Evolutionary conservation across 345 rosid species (phyloP).

Genomic region (Angophora floribunda): DNA sequence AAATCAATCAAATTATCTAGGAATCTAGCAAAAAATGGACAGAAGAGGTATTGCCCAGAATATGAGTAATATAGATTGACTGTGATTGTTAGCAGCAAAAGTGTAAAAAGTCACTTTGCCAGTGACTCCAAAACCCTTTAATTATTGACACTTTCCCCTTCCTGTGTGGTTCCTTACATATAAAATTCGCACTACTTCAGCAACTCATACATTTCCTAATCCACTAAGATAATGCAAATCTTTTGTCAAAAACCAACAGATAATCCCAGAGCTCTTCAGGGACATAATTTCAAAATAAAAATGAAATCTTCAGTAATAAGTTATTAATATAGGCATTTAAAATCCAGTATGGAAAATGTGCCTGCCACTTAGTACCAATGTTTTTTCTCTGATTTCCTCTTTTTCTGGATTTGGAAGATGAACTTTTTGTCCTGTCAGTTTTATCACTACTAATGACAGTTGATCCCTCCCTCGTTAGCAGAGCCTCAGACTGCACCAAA

Average conservation of each 20-base stretch:
- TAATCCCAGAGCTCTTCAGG: background rate
- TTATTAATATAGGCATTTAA: background rate
- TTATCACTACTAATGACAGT: constrained; percentile 12
- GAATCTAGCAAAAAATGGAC: background rate
- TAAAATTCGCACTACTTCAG: background rate
- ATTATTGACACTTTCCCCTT: background rate
- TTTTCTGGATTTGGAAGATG: constrained; percentile 41
- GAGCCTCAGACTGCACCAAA: constrained; percentile 92
- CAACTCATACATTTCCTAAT: background rate
- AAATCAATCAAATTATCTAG: background rate
- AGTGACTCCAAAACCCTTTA: background rate
- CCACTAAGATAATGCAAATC: background rate
- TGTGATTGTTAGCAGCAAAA: background rate
- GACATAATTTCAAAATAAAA: background rate
- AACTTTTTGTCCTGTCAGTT: constrained; percentile 19
- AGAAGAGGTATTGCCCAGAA: background rate
- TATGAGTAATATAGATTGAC: background rate
- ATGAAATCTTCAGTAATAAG: background rate
- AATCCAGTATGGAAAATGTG: background rate
- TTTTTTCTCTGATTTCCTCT: constrained; percentile 27
- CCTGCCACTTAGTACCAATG: constrained; percentile 24
- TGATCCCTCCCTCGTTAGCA: constrained; percentile 37
- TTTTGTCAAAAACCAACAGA: background rate
- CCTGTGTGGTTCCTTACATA: background rate
- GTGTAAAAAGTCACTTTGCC: background rate